Percentiles rank a stretch among this genome's conserved stretches.
Conservation (phyloP, 139 green algal species). For the Monoraphidium neglectum region DNA sequence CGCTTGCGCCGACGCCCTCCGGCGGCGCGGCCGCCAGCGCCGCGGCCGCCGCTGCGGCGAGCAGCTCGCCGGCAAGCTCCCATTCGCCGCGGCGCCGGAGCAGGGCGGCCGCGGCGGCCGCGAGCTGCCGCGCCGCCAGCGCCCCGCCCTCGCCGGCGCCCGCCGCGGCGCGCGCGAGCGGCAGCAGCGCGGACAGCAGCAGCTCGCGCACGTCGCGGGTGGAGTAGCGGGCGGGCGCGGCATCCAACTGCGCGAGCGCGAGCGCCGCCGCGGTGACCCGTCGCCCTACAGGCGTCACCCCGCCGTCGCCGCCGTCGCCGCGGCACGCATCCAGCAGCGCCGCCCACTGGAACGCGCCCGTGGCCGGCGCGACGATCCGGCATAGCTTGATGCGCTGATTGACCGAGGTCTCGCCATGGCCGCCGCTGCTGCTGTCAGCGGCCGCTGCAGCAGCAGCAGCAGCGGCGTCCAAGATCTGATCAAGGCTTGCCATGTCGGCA, state of each 20-base stretch:
- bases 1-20: neutral
- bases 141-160: conserved; percentile 8
- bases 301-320: neutral
- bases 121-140: neutral
- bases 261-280: neutral
- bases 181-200: conserved; percentile 26
- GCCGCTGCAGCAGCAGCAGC: no score
- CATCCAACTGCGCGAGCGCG: conserved; percentile 1
- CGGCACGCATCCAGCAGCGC: no score
- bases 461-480: no score
- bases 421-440: no score
- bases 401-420: no score
- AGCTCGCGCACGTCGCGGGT: neutral
- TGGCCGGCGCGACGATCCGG: no score
- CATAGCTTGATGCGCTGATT: no score
- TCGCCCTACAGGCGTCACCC: no score
- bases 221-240: neutral
- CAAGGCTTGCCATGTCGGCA: no score
- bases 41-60: neutral
- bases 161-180: conserved; percentile 24
- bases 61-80: neutral
- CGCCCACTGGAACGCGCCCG: no score
- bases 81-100: no score
- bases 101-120: neutral
- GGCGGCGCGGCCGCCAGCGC: neutral